These are phyloP conservation scores for Penicillium cinerascens DNA, from an alignment of 495 filamentous ascomycete genomes.

Conservation along the genomic window DNA sequence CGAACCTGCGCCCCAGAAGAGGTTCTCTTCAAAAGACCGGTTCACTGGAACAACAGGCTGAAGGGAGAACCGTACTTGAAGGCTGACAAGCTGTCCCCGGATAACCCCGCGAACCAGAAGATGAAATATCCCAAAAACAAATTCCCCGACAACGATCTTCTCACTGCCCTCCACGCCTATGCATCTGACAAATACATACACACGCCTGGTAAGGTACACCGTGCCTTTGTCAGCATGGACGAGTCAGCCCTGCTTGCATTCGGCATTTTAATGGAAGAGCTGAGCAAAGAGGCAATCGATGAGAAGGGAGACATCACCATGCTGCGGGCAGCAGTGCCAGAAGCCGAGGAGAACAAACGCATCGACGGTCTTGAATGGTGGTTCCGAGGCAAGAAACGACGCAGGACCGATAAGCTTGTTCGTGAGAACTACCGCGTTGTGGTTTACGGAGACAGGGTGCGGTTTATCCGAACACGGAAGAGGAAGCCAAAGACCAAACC, in stretches of 20 bases:
- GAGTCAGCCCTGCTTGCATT: slow-evolving; percentile 80
- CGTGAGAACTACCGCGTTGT: background rate
- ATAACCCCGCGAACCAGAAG: background rate
- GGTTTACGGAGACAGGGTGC: background rate
- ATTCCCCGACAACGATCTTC: slow-evolving; percentile 68
- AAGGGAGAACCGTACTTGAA: slow-evolving; percentile 69
- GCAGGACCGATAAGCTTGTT: background rate
- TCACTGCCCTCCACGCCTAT: slow-evolving; percentile 76
- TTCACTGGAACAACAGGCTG: slow-evolving; percentile 59
- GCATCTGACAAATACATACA: slow-evolving; percentile 65
- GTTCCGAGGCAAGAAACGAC: background rate
- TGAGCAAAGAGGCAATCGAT: slow-evolving; percentile 59
- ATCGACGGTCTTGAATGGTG: background rate
- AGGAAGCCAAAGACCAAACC: background rate
- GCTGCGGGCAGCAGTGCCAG: background rate
- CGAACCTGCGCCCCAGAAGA: slow-evolving; percentile 66
- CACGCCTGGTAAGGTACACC: slow-evolving; percentile 28
- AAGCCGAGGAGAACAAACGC: background rate
- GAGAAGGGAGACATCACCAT: slow-evolving; percentile 56
- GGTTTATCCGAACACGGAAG: background rate
- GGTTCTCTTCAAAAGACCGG: slow-evolving; percentile 61
- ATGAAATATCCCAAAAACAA: slow-evolving; percentile 32
- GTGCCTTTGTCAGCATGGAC: slow-evolving; percentile 58
- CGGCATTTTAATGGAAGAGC: slow-evolving; percentile 80
- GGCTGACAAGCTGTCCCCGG: slow-evolving; percentile 49